Evolutionary conservation across 371 early-diverging fungal species (phyloP).

Genomic region (Rhizopus delemar): DNA sequence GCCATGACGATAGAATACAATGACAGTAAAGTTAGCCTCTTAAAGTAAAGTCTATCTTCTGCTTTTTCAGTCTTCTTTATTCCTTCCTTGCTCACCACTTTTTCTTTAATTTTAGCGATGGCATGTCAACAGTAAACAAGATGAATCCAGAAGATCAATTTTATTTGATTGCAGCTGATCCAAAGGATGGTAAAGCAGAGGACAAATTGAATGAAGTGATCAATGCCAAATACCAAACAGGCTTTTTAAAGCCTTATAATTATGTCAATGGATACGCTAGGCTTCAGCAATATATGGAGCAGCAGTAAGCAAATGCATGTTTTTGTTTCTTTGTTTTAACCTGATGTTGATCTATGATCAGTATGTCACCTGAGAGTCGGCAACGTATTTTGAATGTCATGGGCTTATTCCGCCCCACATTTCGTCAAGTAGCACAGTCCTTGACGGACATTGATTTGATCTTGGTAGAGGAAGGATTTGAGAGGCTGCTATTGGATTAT

Average conservation of each 20-base stretch:
- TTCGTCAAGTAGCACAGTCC: conserved; percentile 81
- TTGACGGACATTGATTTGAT: conserved; percentile 92
- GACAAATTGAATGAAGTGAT: conserved; percentile 86
- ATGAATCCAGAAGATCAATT: conserved; percentile 65
- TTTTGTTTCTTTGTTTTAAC: not conserved
- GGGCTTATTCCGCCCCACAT: conserved; percentile 85
- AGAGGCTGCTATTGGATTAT: conserved; percentile 70
- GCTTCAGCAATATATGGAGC: conserved; percentile 87
- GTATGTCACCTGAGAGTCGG: conserved; percentile 73
- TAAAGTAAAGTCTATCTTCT: too few species aligned
- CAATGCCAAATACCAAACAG: conserved; percentile 91
- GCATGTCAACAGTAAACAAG: conserved; percentile 15
- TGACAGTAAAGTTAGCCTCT: not conserved
- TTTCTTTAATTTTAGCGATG: conserved; percentile 13
- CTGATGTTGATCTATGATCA: conserved; percentile 16
- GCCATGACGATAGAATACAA: too few species aligned
- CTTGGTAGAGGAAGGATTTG: conserved; percentile 91
- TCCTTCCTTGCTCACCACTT: conserved; percentile 1
- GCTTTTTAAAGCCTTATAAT: conserved; percentile 90
- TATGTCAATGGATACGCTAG: conserved; percentile 88
- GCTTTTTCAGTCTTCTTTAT: not conserved
- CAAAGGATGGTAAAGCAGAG: conserved; percentile 76
- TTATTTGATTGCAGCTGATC: conserved; percentile 87
- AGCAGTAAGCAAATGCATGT: conserved; percentile 47
- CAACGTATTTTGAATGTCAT: conserved; percentile 84